Base-by-base conservation (phyloP, 306 rosid species). In the Myrica gale region DNA sequence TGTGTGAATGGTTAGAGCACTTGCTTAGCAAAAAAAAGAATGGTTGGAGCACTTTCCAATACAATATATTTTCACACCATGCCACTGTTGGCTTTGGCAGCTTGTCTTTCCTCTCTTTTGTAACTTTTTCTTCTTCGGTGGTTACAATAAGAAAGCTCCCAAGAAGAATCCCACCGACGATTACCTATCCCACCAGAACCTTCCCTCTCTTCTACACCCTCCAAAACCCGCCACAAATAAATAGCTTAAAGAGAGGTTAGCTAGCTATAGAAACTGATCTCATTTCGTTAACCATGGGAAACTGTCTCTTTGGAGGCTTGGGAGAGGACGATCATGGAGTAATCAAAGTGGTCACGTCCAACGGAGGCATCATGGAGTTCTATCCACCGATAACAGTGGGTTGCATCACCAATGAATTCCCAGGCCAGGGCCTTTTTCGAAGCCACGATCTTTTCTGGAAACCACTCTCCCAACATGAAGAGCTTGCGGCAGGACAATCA, bases 341-440 rank as follows among this genome's bases (percentile, higher is more conserved):
- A 15, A 84, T 88, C 80, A 87, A 87, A 81, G 97, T 93, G 41
- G 79, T 78, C 41, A 90, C 89, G 20, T 79, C 98, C 52, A 88
- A 89, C 43, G 98, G 98, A 15, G 98, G 97, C 68, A 86, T 90
- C 70, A 90, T 93, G 98, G 98, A 93, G 76, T 89, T 93, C 76
- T 80, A 23, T 23, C 26, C 26, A 23, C 26, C 26, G 26, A 23
- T 23, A 23, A 23, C 26, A 23, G 26, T 23, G 26, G 26, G 26
- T 87, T 85, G 72, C 80, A 86, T 93, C 89, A 83, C 95, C 39
- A 80, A 54, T 0, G 95, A 93, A 77, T 90, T 90, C 60, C 97
- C 93, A 0, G 87, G 87, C 5, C 90, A 90, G 32, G 92, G 86
- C 55, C 80, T 93, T 37, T 93, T 90, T 91, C 81, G 83, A 61